These are phyloP conservation scores for Candida oleophila DNA, from an alignment of 805 yeast species.

Conservation along the genomic window DNA sequence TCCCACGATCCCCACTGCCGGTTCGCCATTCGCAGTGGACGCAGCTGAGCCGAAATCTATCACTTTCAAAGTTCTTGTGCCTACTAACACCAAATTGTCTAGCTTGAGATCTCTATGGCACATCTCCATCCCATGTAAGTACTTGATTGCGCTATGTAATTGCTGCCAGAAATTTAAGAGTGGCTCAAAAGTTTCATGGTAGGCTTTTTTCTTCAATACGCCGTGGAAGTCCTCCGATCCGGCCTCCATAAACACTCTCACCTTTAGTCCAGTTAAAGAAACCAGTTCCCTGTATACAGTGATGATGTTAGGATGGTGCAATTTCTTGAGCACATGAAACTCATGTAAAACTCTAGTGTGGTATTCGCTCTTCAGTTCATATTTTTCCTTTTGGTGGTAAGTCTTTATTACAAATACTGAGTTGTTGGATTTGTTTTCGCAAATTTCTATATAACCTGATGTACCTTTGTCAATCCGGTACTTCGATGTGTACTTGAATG, in stretches of 20 bases:
- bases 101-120: slow-evolving; percentile 54
- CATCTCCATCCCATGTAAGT: slow-evolving; percentile 35
- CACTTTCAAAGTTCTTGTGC: slow-evolving; percentile 30
- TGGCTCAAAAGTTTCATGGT: slow-evolving; percentile 9
- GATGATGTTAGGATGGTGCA: slow-evolving; percentile 36
- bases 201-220: slow-evolving; percentile 8
- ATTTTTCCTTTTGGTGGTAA: slow-evolving; percentile 37
- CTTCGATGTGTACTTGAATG: not conserved
- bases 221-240: slow-evolving; percentile 19
- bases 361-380: slow-evolving; percentile 42
- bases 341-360: slow-evolving; percentile 37
- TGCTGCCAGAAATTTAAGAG: slow-evolving; percentile 41
- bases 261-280: slow-evolving; percentile 16
- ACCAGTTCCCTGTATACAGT: slow-evolving; percentile 28
- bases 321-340: slow-evolving; percentile 23
- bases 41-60: slow-evolving; percentile 43
- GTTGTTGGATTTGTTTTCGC: slow-evolving; percentile 8
- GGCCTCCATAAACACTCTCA: slow-evolving; percentile 36
- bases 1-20: slow-evolving; percentile 47
- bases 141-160: slow-evolving; percentile 33
- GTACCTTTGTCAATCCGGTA: slow-evolving; percentile 14
- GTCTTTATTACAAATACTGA: slow-evolving; percentile 44
- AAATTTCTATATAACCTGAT: slow-evolving; percentile 16
- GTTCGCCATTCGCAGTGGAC: slow-evolving; percentile 8
- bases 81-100: slow-evolving; percentile 41